Evolutionary conservation across 2,329 filamentous ascomycete species (phyloP), one percentile per base, ranked within the genome.

Genomic region (Fusarium mundagurra): DNA sequence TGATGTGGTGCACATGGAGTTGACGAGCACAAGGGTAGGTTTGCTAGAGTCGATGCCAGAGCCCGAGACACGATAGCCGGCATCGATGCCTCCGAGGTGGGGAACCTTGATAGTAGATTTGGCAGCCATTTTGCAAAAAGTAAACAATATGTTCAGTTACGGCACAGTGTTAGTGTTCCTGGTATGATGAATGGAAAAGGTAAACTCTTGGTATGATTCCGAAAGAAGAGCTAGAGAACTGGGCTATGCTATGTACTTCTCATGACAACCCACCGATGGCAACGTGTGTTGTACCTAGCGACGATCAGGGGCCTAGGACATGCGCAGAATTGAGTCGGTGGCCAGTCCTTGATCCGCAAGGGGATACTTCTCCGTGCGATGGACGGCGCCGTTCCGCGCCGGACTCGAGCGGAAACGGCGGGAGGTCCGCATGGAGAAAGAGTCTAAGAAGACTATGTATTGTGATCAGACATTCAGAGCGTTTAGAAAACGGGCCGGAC

Each of bases 1-100:
- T 2, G 81, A 82, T 5, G 85, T 87, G 36, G 86, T 87, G 78
- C 84, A 86, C 81, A 89, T 85, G 34, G 86, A 85, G 80, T 88
- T 88, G 76, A 88, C 82, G 70, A 89, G 84, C 33, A 88, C 84
- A 44, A 84, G 76, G 6, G 87, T 89, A 24, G 87, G 86, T 79
- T 88, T 89, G 61, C 81, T 78, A 9, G 85, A 77, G 80, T 91
- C 87, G 64, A 86, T 82, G 43, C 74, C 78, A 60, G 82, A 79
- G 61, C 82, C 81, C 33, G 83, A 82, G 39, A 86, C 77, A 51
- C 84, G 80, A 76, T 86, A 87, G 50, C 85, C 86, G 47, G 82
- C 85, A 58, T 79, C 78, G 78, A 86, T 87, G 51, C 85, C 85
- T 45, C 85, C 85, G 11, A 88, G 81, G 78, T 88, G 86, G 64